Base-by-base conservation (phyloP, 805 yeast genomes). In the Schwanniomyces yamadae region DNA sequence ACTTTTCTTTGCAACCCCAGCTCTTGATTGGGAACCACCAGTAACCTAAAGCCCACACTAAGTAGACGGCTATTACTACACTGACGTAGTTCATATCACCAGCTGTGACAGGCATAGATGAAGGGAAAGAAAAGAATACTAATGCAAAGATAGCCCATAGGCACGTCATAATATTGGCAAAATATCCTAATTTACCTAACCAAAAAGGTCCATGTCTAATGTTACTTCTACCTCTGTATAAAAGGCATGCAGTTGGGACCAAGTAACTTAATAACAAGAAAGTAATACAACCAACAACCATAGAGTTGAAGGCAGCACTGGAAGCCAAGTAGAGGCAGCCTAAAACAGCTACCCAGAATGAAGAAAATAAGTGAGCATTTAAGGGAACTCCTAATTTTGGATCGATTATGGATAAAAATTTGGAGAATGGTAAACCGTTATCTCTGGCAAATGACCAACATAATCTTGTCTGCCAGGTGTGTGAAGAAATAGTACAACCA, bases 391-490 rank as follows among this genome's bases (percentile, higher is more conserved):
- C 76, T 5, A 75, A 56, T 28, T 52, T 61, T 13, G 63, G 46
- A 45, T 77, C 63, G 32, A 82, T 70, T 38, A 57, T 48, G 4
- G 78, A 53, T 74, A 79, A 73, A 44, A 66, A 68, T 27, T 58
- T 62, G 6, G 82, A 77, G 23, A 71, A 76, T 24, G 80, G 79
- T 39, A 78, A 59, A 23, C 83, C 84, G 31, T 77, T 71, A 50
- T 81, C 86, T 57, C 85, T 68, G 4, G 85, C 69, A 48, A 81
- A 77, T 6, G 85, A 77, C 84, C 85, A 82, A 42, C 80, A 66
- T 33, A 79, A 64, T 46, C 88, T 67, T 16, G 83, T 78, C 50
- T 77, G 82, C 84, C 85, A 80, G 8, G 86, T 78, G 44, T 77
- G 80, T 12, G 78, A 73, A 6, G 82, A 72, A 48, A 78, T 71